A percentile compares a stretch with the other conserved stretches of the same genome.
Conservation (phyloP, 2,329 filamentous ascomycete species). For the Alternaria ventricosa region DNA sequence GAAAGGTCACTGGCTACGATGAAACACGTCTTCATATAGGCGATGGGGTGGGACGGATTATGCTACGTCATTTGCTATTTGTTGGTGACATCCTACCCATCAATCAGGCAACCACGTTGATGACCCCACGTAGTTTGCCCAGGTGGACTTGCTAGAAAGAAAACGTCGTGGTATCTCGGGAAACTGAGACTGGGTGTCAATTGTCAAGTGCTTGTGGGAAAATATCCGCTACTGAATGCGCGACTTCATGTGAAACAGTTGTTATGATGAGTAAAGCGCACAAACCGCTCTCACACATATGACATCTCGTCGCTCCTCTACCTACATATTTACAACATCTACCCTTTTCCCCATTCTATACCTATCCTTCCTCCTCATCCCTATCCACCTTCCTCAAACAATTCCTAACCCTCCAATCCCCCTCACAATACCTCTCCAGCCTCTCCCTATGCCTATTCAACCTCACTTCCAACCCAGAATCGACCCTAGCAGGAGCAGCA, state of each 20-base stretch:
- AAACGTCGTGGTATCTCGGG: rapidly evolving
- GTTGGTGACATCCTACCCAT: not conserved
- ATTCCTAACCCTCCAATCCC: not conserved
- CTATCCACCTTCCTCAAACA: not conserved
- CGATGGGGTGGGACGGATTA: not conserved
- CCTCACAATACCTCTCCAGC: not conserved
- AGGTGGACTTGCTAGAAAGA: not conserved
- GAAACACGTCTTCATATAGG: not conserved
- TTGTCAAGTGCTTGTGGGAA: not conserved
- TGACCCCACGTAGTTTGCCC: not conserved
- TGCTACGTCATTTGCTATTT: not conserved
- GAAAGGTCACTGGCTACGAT: not conserved
- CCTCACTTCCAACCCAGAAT: not conserved
- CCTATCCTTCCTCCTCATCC: not conserved
- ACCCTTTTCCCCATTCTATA: too few relatives aligned
- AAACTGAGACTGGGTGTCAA: not conserved
- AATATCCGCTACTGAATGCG: not conserved
- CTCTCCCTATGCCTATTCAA: not conserved
- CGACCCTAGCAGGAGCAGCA: not conserved
- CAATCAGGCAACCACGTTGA: not conserved
- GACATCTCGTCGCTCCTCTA: not conserved
- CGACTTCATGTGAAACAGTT: not conserved
- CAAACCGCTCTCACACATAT: not conserved
- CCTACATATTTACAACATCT: too few relatives aligned
- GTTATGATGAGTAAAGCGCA: rapidly evolving